Percentiles rank a stretch among this genome's conserved stretches.
phyloP scores from a whole-genome alignment of 1,284 basidiomycete genomes.

The Ustilago esculenta region DNA sequence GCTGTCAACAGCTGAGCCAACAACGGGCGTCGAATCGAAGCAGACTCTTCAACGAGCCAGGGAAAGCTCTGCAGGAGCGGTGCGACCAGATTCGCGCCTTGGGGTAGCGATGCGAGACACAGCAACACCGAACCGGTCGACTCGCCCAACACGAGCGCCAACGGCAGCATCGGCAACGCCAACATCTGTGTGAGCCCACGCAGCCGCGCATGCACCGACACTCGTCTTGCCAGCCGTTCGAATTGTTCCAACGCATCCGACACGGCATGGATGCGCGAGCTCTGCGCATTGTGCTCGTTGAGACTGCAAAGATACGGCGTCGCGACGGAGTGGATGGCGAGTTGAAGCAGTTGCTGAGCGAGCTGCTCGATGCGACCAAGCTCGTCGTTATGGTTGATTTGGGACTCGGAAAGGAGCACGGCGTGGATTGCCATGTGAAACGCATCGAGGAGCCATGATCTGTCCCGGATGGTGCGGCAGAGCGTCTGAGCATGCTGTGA shows the following conservation, averaged over 20 bases:
- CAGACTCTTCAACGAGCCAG: conserved; percentile 18
- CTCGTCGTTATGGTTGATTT: conserved; percentile 2
- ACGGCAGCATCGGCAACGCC: conserved; percentile 13
- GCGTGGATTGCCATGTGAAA: conserved; percentile 32
- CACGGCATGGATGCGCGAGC: not conserved
- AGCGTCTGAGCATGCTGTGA: conserved; percentile 27
- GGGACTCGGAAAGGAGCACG: conserved; percentile 9
- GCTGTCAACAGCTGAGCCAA: conserved; percentile 12
- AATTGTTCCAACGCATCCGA: not conserved
- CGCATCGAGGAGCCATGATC: conserved; percentile 22
- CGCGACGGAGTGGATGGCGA: conserved; percentile 24
- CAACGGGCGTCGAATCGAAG: conserved; percentile 1
- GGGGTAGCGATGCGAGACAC: conserved; percentile 21
- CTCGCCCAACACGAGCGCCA: conserved; percentile 18
- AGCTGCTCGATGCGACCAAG: conserved; percentile 12
- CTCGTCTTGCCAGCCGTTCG: conserved; percentile 4
- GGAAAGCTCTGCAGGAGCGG: conserved; percentile 5
- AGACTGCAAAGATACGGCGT: conserved; percentile 8
- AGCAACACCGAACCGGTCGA: conserved; percentile 9
- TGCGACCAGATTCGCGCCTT: conserved; percentile 8
- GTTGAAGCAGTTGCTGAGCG: conserved; percentile 31
- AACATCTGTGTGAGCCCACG: conserved; percentile 2
- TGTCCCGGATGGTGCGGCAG: conserved; percentile 21
- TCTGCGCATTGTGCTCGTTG: not conserved
- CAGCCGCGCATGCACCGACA: conserved; percentile 9